Conservation (phyloP, 371 early-diverging fungal genomes). For the Mucor velutinosus region DNA sequence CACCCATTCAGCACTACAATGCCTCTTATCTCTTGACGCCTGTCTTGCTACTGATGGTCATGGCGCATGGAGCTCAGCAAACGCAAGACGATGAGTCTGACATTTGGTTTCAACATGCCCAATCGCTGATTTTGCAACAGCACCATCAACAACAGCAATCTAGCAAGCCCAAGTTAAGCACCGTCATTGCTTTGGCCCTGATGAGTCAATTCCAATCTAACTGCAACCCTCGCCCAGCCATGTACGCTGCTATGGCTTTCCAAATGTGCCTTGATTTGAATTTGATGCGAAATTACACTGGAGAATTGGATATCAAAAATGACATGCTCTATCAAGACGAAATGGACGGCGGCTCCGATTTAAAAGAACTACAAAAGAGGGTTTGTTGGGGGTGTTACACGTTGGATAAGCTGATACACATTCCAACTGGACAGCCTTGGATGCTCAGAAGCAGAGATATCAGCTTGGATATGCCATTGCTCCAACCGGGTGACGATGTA, state of each 20-base stretch:
- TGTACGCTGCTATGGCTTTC: constrained; percentile 34
- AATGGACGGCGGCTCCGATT: constrained; percentile 9
- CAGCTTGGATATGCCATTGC: constrained; percentile 31
- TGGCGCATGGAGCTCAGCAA: constrained; percentile 36
- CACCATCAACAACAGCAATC: background rate
- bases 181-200: constrained; percentile 27
- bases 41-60: constrained; percentile 23
- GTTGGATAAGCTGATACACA: constrained; percentile 30
- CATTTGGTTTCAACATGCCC: constrained; percentile 33
- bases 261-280: constrained; percentile 36
- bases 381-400: constrained; percentile 39
- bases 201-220: constrained; percentile 27
- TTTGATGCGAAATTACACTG: constrained; percentile 20
- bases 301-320: background rate
- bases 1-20: constrained; percentile 13
- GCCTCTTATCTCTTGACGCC: constrained; percentile 16
- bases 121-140: background rate
- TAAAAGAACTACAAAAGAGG: constrained; percentile 26
- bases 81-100: constrained; percentile 23
- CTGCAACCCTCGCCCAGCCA: constrained; percentile 7
- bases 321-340: background rate
- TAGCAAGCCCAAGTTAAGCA: constrained; percentile 22
- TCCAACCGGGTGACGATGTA: constrained; percentile 33
- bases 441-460: constrained; percentile 26
- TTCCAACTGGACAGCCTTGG: constrained; percentile 31